Percentiles rank a stretch among this genome's conserved stretches.
phyloP scores from a whole-genome alignment of 1,284 basidiomycete genomes.

The Vanrija sp. region DNA sequence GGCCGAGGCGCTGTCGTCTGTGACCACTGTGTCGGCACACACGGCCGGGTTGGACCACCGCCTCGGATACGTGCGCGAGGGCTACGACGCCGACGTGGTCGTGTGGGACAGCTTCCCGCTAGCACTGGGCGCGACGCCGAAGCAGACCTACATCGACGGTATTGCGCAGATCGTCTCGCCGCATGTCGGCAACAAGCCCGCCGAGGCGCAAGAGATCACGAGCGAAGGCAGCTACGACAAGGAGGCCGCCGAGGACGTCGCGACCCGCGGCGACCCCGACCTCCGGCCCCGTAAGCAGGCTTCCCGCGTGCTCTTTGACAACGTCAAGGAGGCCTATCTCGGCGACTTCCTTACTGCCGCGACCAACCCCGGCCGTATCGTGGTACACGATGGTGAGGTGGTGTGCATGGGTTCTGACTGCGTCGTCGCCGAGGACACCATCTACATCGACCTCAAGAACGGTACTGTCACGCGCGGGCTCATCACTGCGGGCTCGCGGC shows the following conservation, averaged over 20 bases:
- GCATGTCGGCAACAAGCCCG: conserved; percentile 35
- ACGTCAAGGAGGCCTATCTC: conserved; percentile 35
- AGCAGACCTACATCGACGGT: conserved; percentile 60
- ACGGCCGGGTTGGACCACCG: conserved; percentile 75
- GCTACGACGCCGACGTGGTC: conserved; percentile 63
- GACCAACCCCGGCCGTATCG: conserved; percentile 12
- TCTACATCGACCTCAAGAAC: conserved; percentile 47
- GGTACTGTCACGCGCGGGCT: conserved; percentile 49
- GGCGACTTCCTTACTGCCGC: too few relatives aligned
- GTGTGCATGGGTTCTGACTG: conserved; percentile 39
- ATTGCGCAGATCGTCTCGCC: conserved; percentile 50
- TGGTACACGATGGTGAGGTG: conserved; percentile 47
- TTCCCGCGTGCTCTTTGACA: conserved; percentile 43
- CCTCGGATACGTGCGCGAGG: conserved; percentile 66
- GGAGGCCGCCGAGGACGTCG: conserved; percentile 36
- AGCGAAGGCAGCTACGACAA: conserved; percentile 36
- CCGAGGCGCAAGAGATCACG: conserved; percentile 38
- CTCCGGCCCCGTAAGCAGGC: conserved; percentile 29
- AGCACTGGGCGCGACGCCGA: conserved; percentile 58
- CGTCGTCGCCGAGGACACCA: conserved; percentile 12
- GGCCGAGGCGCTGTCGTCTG: conserved; percentile 53
- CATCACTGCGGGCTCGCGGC: conserved; percentile 46
- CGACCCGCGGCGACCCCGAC: conserved; percentile 45
- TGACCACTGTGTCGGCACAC: conserved; percentile 73
- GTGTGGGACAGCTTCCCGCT: conserved; percentile 86